Evolutionary conservation across 2,329 filamentous ascomycete genomes (phyloP).

Genomic region (Ophiostoma populinum): DNA sequence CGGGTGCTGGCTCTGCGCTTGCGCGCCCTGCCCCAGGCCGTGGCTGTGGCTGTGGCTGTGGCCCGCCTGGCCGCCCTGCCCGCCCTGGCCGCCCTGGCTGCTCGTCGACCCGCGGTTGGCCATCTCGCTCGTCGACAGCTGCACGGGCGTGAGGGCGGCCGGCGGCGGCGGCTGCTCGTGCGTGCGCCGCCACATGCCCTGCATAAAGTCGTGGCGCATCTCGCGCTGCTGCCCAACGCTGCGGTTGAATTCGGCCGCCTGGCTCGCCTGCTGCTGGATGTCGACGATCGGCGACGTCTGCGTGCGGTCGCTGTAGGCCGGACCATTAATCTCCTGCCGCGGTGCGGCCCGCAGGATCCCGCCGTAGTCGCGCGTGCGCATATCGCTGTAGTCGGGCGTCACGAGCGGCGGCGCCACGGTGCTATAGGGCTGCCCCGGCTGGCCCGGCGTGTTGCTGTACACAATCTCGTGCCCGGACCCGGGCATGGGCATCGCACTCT

Average conservation of each 20-base stretch:
- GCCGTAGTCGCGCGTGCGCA: conserved; percentile 64
- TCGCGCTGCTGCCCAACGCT: conserved; percentile 63
- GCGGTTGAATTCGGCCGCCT: conserved; percentile 84
- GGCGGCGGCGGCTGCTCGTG: conserved; percentile 52
- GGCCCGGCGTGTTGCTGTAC: conserved; percentile 58
- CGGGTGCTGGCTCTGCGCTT: conserved; percentile 41
- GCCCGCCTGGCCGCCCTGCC: no score
- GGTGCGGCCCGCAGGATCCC: conserved; percentile 61
- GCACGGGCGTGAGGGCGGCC: conserved; percentile 30
- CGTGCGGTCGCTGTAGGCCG: conserved; percentile 74
- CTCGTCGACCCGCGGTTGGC: conserved; percentile 16
- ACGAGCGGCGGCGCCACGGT: conserved; percentile 40
- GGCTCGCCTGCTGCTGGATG: conserved; percentile 69
- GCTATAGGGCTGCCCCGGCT: conserved; percentile 30
- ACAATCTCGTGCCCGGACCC: conserved; percentile 69
- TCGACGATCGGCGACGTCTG: conserved; percentile 61
- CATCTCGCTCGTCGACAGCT: conserved; percentile 26
- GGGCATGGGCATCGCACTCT: conserved; percentile 41
- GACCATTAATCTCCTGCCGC: conserved; percentile 75
- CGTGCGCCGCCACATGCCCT: conserved; percentile 65
- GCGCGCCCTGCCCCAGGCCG: conserved; percentile 35
- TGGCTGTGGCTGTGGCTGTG: no score
- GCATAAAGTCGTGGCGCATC: conserved; percentile 62
- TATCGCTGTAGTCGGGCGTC: conserved; percentile 60
- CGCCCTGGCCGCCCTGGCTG: not conserved